phyloP scores from a whole-genome alignment of 2,329 filamentous ascomycete genomes.

The Hypoxylon sp. region DNA sequence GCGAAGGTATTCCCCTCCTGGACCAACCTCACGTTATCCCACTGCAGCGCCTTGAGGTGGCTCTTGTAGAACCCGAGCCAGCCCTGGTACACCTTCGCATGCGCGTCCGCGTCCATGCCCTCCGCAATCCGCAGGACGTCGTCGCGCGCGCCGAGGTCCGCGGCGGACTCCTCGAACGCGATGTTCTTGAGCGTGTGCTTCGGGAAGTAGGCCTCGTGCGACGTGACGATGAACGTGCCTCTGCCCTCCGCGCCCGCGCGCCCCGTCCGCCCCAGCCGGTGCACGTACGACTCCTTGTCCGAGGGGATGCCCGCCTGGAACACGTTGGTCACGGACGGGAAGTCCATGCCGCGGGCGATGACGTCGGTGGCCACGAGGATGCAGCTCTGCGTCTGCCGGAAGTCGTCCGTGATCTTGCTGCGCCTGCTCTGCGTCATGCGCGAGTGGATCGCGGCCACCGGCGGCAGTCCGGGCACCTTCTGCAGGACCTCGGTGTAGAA shows the following conservation, averaged over 20 bases:
- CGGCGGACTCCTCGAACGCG: constrained; percentile 59
- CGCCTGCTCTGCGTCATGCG: constrained; percentile 64
- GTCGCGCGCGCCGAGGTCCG: constrained; percentile 57
- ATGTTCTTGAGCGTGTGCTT: constrained; percentile 65
- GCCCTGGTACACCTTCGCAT: constrained; percentile 65
- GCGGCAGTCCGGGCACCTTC: constrained; percentile 55
- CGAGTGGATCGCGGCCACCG: constrained; percentile 61
- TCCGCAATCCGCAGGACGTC: constrained; percentile 56
- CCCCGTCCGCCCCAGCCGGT: constrained; percentile 74
- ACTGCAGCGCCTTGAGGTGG: constrained; percentile 57
- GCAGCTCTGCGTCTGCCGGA: constrained; percentile 62
- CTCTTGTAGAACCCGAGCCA: constrained; percentile 68
- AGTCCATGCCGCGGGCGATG: constrained; percentile 78
- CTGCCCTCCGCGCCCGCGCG: constrained; percentile 73
- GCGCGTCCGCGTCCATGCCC: constrained; percentile 58
- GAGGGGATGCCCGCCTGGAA: constrained; percentile 71
- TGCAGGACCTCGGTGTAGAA: constrained; percentile 62
- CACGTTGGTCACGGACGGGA: constrained; percentile 75
- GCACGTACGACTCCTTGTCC: constrained; percentile 73
- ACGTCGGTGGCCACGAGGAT: constrained; percentile 78
- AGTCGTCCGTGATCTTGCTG: constrained; percentile 70
- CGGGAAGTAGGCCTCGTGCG: constrained; percentile 64
- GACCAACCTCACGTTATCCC: constrained; percentile 57
- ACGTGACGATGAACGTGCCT: constrained; percentile 69
- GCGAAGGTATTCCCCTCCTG: constrained; percentile 64